Evolutionary conservation across 2,329 filamentous ascomycete species (phyloP).

Genomic region (Ceratocystis cubensis): DNA sequence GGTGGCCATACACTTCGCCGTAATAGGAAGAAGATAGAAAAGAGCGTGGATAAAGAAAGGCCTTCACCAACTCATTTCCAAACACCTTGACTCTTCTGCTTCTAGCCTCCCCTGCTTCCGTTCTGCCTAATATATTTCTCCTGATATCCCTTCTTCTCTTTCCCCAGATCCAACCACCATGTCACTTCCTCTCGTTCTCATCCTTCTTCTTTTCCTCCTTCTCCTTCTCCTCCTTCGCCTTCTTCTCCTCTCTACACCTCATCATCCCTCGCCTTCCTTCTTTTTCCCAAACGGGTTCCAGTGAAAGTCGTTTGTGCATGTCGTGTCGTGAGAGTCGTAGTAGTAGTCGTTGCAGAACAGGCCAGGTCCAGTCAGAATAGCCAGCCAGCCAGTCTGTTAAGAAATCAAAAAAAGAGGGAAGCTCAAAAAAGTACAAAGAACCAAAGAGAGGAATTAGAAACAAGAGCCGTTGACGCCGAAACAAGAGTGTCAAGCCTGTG

Average conservation of each 20-base stretch:
- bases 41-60: neutral
- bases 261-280: conserved; percentile 4
- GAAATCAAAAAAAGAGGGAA: conserved; percentile 1
- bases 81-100: conserved; percentile 6
- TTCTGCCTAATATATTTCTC: conserved; percentile 1
- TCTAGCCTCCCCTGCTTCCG: conserved; percentile 13
- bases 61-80: neutral
- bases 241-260: conserved; percentile 2
- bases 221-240: neutral
- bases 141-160: conserved; percentile 7
- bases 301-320: conserved; percentile 14
- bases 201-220: neutral
- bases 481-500: conserved; percentile 30
- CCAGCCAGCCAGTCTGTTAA: neutral
- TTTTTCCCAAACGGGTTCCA: conserved; percentile 10
- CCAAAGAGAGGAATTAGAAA: conserved; percentile 23
- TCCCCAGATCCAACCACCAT: neutral
- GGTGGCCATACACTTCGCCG: neutral
- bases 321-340: conserved; percentile 16
- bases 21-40: conserved; percentile 1
- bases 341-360: conserved; percentile 2
- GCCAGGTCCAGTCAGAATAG: neutral
- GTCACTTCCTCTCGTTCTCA: conserved; percentile 1
- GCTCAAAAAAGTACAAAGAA: conserved; percentile 16
- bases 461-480: conserved; percentile 14